Percentiles rank a stretch among this genome's conserved stretches.
Evolutionary conservation across 192 early-diverging fungal species (phyloP).

Genomic region (Backusella tuberculispora): DNA sequence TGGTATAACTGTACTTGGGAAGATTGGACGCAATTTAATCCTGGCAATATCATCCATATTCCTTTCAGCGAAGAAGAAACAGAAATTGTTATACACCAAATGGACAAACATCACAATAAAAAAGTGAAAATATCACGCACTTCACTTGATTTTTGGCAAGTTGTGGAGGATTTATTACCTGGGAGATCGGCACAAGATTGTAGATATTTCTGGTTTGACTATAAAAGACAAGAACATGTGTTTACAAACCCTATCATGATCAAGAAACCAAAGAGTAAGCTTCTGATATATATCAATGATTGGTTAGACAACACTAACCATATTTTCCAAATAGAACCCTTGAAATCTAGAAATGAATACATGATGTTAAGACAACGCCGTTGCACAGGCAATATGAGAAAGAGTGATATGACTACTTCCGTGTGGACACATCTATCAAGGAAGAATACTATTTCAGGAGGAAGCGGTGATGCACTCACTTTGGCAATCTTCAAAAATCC

Average conservation of each 20-base stretch:
- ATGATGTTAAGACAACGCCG: not conserved
- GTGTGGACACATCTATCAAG: constrained; percentile 13
- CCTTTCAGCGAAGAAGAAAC: constrained; percentile 23
- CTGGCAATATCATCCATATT: constrained; percentile 9
- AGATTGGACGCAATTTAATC: constrained; percentile 32
- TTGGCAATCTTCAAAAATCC: constrained; percentile 14
- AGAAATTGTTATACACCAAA: not conserved
- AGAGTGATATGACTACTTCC: not conserved
- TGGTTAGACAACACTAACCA: not conserved
- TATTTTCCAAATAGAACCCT: not conserved
- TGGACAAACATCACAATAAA: not conserved
- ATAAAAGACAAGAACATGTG: not conserved
- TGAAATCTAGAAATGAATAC: not conserved
- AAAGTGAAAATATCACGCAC: not conserved
- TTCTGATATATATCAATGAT: not conserved
- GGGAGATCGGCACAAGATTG: constrained; percentile 22
- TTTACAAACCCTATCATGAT: constrained; percentile 21
- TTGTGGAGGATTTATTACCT: not conserved
- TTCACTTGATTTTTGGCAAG: constrained; percentile 2
- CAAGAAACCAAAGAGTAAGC: not conserved
- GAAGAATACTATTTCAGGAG: constrained; percentile 10
- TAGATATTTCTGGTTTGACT: constrained; percentile 6
- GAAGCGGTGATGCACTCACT: constrained; percentile 32
- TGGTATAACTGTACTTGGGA: constrained; percentile 34
- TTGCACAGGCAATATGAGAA: not conserved